phyloP scores from a whole-genome alignment of 441 rosid genomes.

The Gossypium davidsonii region DNA sequence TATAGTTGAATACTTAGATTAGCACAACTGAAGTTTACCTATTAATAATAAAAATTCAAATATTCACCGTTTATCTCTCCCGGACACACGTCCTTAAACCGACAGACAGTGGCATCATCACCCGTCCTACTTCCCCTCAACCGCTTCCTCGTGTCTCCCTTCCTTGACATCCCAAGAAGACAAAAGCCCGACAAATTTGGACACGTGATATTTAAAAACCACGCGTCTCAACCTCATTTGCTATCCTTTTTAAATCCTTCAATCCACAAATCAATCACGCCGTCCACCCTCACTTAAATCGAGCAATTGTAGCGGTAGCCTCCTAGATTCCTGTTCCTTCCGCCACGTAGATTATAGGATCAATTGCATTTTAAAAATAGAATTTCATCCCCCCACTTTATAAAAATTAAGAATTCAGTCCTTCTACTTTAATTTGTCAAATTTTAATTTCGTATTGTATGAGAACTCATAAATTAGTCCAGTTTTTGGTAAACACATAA shows the following conservation, averaged over 20 bases:
- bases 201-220: neutral
- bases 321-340: too few relatives aligned
- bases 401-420: too few relatives aligned
- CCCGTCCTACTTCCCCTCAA: neutral
- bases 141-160: neutral
- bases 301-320: neutral
- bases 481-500: too few relatives aligned
- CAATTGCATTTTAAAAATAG: neutral
- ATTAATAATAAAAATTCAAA: too few relatives aligned
- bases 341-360: neutral
- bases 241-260: neutral
- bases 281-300: neutral
- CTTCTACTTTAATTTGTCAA: too few relatives aligned
- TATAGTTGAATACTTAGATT: too few relatives aligned
- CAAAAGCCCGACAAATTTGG: neutral
- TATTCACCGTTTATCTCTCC: too few relatives aligned
- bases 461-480: too few relatives aligned
- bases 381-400: too few relatives aligned
- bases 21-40: too few relatives aligned
- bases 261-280: neutral
- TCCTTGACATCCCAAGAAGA: neutral
- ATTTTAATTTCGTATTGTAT: too few relatives aligned
- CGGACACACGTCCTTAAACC: neutral
- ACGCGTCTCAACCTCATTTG: neutral
- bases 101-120: neutral